A percentile compares a stretch with the other conserved stretches of the same genome.
Conservation (phyloP, 768 basidiomycete species). For the Suillus ampliporus region DNA sequence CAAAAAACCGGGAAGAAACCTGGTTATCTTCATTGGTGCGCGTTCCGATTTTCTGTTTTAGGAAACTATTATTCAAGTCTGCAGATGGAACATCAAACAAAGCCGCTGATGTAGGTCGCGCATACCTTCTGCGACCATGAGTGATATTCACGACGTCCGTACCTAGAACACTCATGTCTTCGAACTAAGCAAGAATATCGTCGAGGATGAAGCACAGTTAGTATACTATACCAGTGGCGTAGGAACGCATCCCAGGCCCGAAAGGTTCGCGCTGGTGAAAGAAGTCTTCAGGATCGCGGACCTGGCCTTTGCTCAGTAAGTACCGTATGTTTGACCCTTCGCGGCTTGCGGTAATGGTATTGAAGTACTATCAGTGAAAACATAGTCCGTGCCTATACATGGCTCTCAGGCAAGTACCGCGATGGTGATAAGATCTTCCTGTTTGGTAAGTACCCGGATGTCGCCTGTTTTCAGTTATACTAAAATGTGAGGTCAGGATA, state of each 20-base stretch:
- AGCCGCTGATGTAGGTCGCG: neutral
- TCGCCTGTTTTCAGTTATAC: neutral
- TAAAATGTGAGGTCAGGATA: conserved; percentile 6
- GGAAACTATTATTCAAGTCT: neutral
- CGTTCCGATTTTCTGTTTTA: neutral
- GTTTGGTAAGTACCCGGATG: conserved; percentile 5
- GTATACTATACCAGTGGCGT: conserved; percentile 47
- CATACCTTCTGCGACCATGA: neutral
- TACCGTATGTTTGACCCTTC: conserved; percentile 1
- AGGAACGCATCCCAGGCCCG: conserved; percentile 39
- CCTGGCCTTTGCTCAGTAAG: conserved; percentile 45
- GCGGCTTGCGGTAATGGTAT: neutral
- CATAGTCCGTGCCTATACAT: conserved; percentile 1
- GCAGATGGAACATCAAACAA: conserved; percentile 3
- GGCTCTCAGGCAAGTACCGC: neutral
- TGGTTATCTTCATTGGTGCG: neutral
- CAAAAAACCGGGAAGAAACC: neutral
- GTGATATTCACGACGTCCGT: conserved; percentile 5
- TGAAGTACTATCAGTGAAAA: neutral
- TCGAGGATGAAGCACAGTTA: conserved; percentile 30
- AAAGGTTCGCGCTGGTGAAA: conserved; percentile 28
- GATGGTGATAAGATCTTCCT: conserved; percentile 11
- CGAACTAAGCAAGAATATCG: conserved; percentile 39
- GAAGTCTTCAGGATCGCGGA: conserved; percentile 35
- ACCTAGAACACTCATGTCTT: conserved; percentile 45